Base-by-base conservation (phyloP, 371 early-diverging fungal species). In the Coemansia sp. region DNA sequence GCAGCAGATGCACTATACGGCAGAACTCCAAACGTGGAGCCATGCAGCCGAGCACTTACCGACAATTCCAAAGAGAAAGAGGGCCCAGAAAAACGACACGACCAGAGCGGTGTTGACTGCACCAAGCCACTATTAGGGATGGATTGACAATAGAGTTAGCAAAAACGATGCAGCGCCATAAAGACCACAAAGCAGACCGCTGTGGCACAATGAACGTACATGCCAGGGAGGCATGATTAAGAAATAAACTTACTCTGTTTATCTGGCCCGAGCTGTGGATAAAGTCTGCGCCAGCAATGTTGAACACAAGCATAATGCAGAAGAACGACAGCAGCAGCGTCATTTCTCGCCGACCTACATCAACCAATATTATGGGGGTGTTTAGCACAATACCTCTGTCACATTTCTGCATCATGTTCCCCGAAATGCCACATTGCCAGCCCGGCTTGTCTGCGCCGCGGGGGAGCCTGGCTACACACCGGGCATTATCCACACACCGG, bases 271-370 rank as follows among this genome's bases (percentile, higher is more conserved):
- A 65, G 23, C 40, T 14, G 33, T 52, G 60, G 40, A 72, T 64
- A 51, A 75, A 62, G 52, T 77, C 79, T 8, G 71, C 66, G 14
- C 78, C 79, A n/a, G 62, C 71, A 52, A 71, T 40, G 61, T 79
- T 75, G 23, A 78, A 58, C 14, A 42, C 78, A n/a, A 79, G 60
- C 50, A 58, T 39, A 11, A 79, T 48, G 56, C 68, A 64, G 30
- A 63, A 79, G 20, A 71, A 53, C 23, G 66, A 54, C 51, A 79
- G 57, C 14, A 79, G 56, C 62, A 78, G 53, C 5, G 78, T 65
- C 71, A 79, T 79, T 50, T 79, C 79, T 71, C 78, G 78, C 78
- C 79, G 79, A 30, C 79, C 79, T 78, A 77, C 40, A 57, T 2
- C 26, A 25, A 23, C 12, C 16, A 28, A 51, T 12, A 23, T 18